phyloP scores from a whole-genome alignment of 129 eudicot genomes.

The Tagetes erecta region DNA sequence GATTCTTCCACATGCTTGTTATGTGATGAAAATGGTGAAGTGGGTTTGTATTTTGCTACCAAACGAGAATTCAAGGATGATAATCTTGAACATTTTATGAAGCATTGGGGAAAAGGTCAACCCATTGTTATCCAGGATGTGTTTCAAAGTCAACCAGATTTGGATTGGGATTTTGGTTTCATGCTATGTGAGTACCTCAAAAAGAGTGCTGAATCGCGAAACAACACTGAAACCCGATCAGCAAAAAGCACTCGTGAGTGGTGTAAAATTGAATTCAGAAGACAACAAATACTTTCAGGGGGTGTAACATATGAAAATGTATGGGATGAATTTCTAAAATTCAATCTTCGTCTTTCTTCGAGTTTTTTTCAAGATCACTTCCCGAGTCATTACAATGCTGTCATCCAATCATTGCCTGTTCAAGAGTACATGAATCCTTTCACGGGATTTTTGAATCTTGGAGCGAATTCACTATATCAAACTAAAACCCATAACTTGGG shows the following conservation, averaged over 20 bases:
- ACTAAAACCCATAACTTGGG: constrained; percentile 51
- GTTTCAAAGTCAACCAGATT: constrained; percentile 32
- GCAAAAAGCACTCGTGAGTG: constrained; percentile 49
- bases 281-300: constrained; percentile 48
- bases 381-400: constrained; percentile 45
- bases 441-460: constrained; percentile 62
- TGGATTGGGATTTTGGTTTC: constrained; percentile 70
- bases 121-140: constrained; percentile 62
- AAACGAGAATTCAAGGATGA: constrained; percentile 41
- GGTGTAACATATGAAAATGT: constrained; percentile 42
- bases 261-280: constrained; percentile 60
- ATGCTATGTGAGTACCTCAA: constrained; percentile 59
- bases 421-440: constrained; percentile 63
- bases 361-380: constrained; percentile 56
- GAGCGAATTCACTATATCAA: constrained; percentile 46
- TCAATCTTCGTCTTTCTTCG: constrained; percentile 59
- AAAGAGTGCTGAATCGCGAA: constrained; percentile 35
- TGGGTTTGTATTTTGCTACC: constrained; percentile 49
- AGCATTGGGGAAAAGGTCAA: constrained; percentile 80
- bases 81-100: constrained; percentile 60
- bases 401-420: constrained; percentile 57
- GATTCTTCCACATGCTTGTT: constrained; percentile 39
- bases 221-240: constrained; percentile 16
- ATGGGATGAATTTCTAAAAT: constrained; percentile 47
- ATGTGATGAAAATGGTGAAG: constrained; percentile 39